Conservation (phyloP, 176 grass and related monocot species). For the Triticum urartu region DNA sequence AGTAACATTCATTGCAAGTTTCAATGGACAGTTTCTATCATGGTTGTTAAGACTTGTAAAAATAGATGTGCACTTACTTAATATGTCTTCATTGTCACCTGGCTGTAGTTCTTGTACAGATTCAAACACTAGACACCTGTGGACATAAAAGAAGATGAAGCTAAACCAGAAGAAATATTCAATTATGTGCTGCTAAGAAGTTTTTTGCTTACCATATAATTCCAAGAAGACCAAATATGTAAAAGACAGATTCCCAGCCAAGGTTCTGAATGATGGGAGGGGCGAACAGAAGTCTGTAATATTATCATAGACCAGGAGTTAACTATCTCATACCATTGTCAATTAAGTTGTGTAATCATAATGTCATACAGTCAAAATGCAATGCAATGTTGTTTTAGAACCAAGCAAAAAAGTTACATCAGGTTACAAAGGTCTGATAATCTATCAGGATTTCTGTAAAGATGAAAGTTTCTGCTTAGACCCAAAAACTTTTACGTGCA, state of each 20-base stretch:
- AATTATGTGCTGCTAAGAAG: background rate
- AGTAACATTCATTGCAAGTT: constrained; percentile 7
- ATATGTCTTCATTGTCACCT: constrained; percentile 35
- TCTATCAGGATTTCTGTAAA: constrained; percentile 17
- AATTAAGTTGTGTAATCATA: constrained; percentile 16
- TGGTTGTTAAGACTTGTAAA: constrained; percentile 15
- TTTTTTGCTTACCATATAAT: constrained; percentile 79
- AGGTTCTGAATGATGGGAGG: constrained; percentile 86
- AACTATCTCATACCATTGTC: background rate
- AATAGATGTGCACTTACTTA: constrained; percentile 55
- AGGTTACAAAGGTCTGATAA: background rate
- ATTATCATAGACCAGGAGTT: constrained; percentile 17
- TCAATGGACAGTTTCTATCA: background rate
- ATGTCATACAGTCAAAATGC: constrained; percentile 1
- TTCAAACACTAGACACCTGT: constrained; percentile 90
- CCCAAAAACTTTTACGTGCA: background rate
- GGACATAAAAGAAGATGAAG: constrained; percentile 20
- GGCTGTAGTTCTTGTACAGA: constrained; percentile 63
- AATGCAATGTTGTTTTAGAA: constrained; percentile 6
- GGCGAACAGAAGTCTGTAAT: constrained; percentile 86
- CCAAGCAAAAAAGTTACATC: constrained; percentile 7
- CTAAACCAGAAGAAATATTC: constrained; percentile 30
- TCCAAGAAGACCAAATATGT: constrained; percentile 91
- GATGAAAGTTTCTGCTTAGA: background rate
- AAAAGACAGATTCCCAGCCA: constrained; percentile 97